Base-by-base conservation (phyloP, 371 early-diverging fungal species). In the Actinomortierella wolfii region DNA sequence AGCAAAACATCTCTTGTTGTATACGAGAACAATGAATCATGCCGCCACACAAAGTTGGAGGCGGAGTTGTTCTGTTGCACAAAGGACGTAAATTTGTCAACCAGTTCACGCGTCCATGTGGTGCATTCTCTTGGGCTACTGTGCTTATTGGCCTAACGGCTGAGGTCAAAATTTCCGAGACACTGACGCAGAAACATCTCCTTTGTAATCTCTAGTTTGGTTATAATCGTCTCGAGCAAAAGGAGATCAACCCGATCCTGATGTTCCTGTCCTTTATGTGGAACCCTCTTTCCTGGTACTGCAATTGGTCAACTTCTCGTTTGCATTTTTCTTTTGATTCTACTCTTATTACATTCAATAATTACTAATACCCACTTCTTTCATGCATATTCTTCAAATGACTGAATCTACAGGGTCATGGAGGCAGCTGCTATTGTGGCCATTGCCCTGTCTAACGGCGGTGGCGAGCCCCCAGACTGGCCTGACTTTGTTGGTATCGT, bases 181-280 rank as follows among this genome's bases (percentile, higher is more conserved):
- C 18, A n/a, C 49, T 14, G 3, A 26, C n/a, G 23, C 28, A 29
- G 11, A 26, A 17, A 54, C 18, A 20, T 24, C 26, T 23, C 15
- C 41, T 25, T 26, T 47, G 25, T 45, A 9, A 34, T 40, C n/a
- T 25, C 25, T 57, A 83, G 81, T 90, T 90, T 65, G 90, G 90
- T 28, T 70, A 49, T 53, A 90, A 90, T 76, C 81, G 79, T 59
- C 84, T 90, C 13, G 87, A 85, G 51, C 84, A 92, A 54, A 89
- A 88, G 80, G 88, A 87, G 79, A 78, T 86, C 52, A 93, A 88
- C 75, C 90, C 93, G 0, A 51, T 93, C 56, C 68, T 92, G 62
- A 86, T 89, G 82, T 95, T 95, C 82, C 79, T 94, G 66, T 84
- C 89, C 49, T 95, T 92, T 82, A 88, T 90, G 88, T 87, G 88